A percentile compares a stretch with the other conserved stretches of the same genome.
These are phyloP conservation scores for Mycogone perniciosa DNA, from an alignment of 2,329 filamentous ascomycete species.

Conservation along the genomic window DNA sequence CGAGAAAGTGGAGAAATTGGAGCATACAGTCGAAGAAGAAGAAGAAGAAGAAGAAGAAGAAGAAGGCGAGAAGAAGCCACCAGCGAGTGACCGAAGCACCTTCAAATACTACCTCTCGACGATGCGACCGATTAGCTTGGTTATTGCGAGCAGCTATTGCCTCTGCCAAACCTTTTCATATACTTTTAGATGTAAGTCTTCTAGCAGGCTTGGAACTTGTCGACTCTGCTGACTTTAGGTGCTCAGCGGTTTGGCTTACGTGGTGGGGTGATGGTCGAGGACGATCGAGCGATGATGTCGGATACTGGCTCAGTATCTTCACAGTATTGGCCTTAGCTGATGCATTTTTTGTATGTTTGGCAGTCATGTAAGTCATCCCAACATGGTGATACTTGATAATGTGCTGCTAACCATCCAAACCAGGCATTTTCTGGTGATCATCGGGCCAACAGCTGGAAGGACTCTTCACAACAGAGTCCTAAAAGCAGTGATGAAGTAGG, in stretches of 20 bases:
- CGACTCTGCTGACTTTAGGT: neutral
- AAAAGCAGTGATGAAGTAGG: constrained; percentile 21
- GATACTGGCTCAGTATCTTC: constrained; percentile 26
- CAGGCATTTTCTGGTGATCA: constrained; percentile 22
- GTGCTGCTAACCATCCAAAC: constrained; percentile 7
- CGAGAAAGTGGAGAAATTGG: neutral
- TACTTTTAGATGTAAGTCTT: constrained; percentile 21
- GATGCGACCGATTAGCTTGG: constrained; percentile 17
- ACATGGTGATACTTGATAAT: no score
- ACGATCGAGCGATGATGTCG: constrained; percentile 20
- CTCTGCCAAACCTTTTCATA: constrained; percentile 16
- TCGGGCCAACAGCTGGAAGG: constrained; percentile 21
- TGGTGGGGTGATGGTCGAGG: constrained; percentile 27
- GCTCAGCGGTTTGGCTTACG: constrained; percentile 24
- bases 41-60: neutral
- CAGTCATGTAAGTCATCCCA: constrained; percentile 19
- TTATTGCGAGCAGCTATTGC: constrained; percentile 14
- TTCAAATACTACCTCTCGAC: constrained; percentile 25
- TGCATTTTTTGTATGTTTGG: constrained; percentile 19
- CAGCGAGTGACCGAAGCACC: constrained; percentile 20
- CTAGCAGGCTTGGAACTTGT: neutral
- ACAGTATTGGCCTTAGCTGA: constrained; percentile 19
- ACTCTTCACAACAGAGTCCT: constrained; percentile 20
- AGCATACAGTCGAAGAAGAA: neutral
- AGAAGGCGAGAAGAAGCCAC: neutral